phyloP scores from a whole-genome alignment of 2,329 filamentous ascomycete species.

The Fusarium clavum region DNA sequence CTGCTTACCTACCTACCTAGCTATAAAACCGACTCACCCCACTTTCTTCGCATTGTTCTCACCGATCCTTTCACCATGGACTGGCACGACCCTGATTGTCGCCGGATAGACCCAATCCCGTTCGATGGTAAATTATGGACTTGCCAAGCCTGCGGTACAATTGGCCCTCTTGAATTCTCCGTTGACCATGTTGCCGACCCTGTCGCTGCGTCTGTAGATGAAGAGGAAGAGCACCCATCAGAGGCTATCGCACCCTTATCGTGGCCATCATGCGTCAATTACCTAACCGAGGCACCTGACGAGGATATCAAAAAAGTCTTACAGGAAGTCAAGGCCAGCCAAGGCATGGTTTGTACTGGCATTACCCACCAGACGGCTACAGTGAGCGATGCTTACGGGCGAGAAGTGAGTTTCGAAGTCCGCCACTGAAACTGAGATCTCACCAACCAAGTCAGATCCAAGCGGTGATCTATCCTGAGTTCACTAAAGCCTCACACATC shows the following conservation, averaged over 20 bases:
- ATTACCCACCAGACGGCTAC: constrained; percentile 3
- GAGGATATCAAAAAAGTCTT: neutral
- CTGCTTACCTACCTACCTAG: neutral
- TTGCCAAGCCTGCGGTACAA: constrained; percentile 22
- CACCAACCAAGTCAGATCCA: constrained; percentile 7
- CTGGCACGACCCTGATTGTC: constrained; percentile 21
- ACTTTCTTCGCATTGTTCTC: neutral
- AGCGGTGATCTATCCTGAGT: constrained; percentile 14
- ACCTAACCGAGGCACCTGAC: neutral
- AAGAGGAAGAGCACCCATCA: neutral
- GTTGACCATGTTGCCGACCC: neutral
- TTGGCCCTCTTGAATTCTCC: constrained; percentile 10
- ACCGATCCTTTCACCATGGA: constrained; percentile 10
- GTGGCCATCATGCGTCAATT: constrained; percentile 11
- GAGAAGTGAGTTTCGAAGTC: constrained; percentile 10
- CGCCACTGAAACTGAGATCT: neutral
- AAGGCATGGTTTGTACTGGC: neutral
- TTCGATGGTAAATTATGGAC: constrained; percentile 13
- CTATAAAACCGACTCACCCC: constrained; percentile 12
- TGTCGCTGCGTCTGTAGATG: neutral
- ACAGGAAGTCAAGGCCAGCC: neutral
- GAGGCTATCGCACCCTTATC: neutral
- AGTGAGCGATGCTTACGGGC: constrained; percentile 21
- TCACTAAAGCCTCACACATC: constrained; percentile 5
- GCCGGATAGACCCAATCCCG: constrained; percentile 16